Conservation (phyloP, 2,329 filamentous ascomycete genomes). For the Davidsoniella neocaledoniae region DNA sequence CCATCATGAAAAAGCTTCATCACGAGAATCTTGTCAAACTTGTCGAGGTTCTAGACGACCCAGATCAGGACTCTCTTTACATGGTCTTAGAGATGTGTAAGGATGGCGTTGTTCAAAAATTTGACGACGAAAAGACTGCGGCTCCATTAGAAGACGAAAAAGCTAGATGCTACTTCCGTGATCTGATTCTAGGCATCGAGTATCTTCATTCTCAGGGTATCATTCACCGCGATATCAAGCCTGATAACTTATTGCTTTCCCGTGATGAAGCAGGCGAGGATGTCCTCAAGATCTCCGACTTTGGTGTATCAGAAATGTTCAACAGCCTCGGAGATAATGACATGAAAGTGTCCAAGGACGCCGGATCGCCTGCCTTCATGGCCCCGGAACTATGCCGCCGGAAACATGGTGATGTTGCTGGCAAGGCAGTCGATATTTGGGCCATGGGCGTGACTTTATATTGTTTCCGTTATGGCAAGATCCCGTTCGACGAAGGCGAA, state of each 20-base stretch:
- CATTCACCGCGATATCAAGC: slow-evolving; percentile 93
- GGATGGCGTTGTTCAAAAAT: slow-evolving; percentile 93
- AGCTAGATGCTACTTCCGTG: slow-evolving; percentile 84
- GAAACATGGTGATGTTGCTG: slow-evolving; percentile 74
- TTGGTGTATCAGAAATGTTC: slow-evolving; percentile 99
- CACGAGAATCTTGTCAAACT: slow-evolving; percentile 87
- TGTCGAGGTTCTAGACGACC: slow-evolving; percentile 89
- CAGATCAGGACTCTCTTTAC: slow-evolving; percentile 86
- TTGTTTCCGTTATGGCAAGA: slow-evolving; percentile 72
- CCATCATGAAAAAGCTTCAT: slow-evolving; percentile 97
- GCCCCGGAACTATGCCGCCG: slow-evolving; percentile 81
- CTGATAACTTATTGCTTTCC: slow-evolving; percentile 84
- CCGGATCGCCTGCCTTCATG: slow-evolving; percentile 86
- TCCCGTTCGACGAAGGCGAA: slow-evolving; percentile 68
- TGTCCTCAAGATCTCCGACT: slow-evolving; percentile 92
- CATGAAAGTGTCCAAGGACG: slow-evolving; percentile 86
- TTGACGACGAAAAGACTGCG: slow-evolving; percentile 68
- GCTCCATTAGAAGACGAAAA: slow-evolving; percentile 68
- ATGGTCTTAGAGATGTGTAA: slow-evolving; percentile 99
- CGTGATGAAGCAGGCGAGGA: slow-evolving; percentile 52
- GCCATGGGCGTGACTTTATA: slow-evolving; percentile 95
- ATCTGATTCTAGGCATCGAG: slow-evolving; percentile 87
- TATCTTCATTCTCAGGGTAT: slow-evolving; percentile 93
- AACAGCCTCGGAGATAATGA: slow-evolving; percentile 50
- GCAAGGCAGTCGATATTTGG: slow-evolving; percentile 88